Evolutionary conservation across 768 basidiomycete species (phyloP).

Genomic region (Filobasidium floriforme): DNA sequence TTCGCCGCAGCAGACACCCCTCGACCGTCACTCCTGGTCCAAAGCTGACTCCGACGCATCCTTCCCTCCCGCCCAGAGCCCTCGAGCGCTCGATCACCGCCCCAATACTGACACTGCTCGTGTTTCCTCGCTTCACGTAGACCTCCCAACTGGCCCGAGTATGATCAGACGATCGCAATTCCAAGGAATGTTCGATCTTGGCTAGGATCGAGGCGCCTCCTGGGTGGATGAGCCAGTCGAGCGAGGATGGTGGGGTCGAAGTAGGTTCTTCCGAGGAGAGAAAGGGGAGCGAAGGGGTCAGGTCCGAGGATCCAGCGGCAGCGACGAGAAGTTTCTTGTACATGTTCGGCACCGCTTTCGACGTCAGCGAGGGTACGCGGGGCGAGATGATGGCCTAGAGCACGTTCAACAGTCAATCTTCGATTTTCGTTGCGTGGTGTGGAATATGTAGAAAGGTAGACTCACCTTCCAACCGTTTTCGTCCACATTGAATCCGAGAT

Average conservation of each 20-base stretch:
- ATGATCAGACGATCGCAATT: conserved; percentile 18
- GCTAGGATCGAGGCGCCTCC: conserved; percentile 28
- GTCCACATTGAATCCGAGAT: conserved; percentile 28
- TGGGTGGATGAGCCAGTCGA: conserved; percentile 30
- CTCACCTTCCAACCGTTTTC: conserved; percentile 28
- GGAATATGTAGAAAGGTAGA: not conserved
- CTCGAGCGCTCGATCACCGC: conserved; percentile 23
- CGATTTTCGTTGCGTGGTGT: no score
- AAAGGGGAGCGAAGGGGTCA: conserved; percentile 1
- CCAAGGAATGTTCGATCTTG: conserved; percentile 19
- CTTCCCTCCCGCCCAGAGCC: conserved; percentile 20
- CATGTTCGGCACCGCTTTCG: conserved; percentile 21
- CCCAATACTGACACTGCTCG: conserved; percentile 24
- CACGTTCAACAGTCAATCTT: not conserved
- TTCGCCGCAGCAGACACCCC: conserved; percentile 24
- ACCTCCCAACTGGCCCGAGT: conserved; percentile 24
- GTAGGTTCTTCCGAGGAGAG: conserved; percentile 10
- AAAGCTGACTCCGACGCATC: conserved; percentile 25
- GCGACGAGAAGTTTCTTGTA: conserved; percentile 12
- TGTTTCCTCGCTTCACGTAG: conserved; percentile 25
- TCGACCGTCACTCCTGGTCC: conserved; percentile 29
- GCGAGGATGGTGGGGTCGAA: conserved; percentile 15
- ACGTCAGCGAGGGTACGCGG: conserved; percentile 21
- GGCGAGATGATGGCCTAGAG: conserved; percentile 24
- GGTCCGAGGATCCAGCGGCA: conserved; percentile 2